Evolutionary conservation across 2,329 filamentous ascomycete species (phyloP), one percentile per base, ranked within the genome.

Genomic region (Penicillium rolfsii): DNA sequence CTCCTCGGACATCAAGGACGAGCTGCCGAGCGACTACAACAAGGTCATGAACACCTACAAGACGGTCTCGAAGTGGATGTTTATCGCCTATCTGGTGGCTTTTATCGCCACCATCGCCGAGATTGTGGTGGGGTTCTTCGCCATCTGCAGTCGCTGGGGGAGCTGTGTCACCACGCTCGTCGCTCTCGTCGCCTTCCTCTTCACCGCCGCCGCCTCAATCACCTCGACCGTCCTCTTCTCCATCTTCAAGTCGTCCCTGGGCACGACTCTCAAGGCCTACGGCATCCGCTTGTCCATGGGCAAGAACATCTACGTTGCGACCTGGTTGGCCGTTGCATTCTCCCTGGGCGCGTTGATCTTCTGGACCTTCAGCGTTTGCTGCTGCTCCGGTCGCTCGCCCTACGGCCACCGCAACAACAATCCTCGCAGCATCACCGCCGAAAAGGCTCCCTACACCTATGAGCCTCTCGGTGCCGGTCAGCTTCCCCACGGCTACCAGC

Each of bases 311-410:
- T 87, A 95, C 57, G 84, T 84, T 38, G 80, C 87, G 22, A 86
- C 90, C 70, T 97, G 93, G 91, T 82, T 98, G 62, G 89, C 88
- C 46, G 89, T 89, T 41, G 90, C 86, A 30, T 93, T 96, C 74
- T 89, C 89, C 63, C 74, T 95, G 36, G 91, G 77, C 45, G 89
- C 90, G 7, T 87, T 86, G 65, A 79, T 97, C 74, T 97, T 98
- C 89, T 98, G 95, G 94, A 81, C 93, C 73, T 87, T 96, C 76
- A 91, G 88, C 77, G 85, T 90, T 71, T 98, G 94, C 89, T 98
- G 93, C 87, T 97, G 93, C 83, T 87, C 85, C 69, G 91, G 91
- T 50, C 82, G 84, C 69, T 82, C 79, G 57, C 79, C 80, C 30
- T 81, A 81, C 56, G 74, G 79, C 71, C 79, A 74, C 62, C 74